Conservation (phyloP, 2,329 filamentous ascomycete genomes). For the Trichophyton mentagrophytes region DNA sequence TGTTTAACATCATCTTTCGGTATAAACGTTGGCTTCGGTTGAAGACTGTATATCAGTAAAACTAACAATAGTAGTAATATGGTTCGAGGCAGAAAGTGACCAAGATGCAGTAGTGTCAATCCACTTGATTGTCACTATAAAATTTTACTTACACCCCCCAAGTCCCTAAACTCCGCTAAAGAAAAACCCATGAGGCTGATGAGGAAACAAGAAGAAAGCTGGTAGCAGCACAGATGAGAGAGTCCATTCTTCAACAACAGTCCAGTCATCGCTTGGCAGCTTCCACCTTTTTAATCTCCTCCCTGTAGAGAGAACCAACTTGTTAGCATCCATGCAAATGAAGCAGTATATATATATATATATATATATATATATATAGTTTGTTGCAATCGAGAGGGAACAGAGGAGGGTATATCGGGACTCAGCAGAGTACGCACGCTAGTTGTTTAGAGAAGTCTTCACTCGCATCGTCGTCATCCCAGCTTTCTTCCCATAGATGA, state of each 20-base stretch:
- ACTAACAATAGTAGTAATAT: background rate
- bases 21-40: background rate
- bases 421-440: constrained; percentile 49
- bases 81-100: background rate
- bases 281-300: constrained; percentile 92
- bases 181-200: background rate
- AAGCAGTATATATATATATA: background rate
- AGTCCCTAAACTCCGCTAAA: constrained; percentile 3
- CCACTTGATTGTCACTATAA: background rate
- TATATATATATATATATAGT: background rate
- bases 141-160: background rate
- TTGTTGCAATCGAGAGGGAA: too few relatives aligned
- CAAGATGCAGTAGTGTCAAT: constrained; percentile 1
- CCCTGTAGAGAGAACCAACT: constrained; percentile 26
- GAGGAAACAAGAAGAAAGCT: background rate
- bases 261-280: constrained; percentile 25
- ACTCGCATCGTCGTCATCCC: constrained; percentile 95
- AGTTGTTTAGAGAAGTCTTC: constrained; percentile 94
- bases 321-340: constrained; percentile 1
- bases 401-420: background rate
- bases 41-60: background rate
- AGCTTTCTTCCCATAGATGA: constrained; percentile 98
- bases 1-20: background rate
- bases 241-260: background rate
- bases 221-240: background rate